A percentile compares a stretch with the other conserved stretches of the same genome.
phyloP scores from a whole-genome alignment of 2,329 filamentous ascomycete species.

The Verticillium dahliae region DNA sequence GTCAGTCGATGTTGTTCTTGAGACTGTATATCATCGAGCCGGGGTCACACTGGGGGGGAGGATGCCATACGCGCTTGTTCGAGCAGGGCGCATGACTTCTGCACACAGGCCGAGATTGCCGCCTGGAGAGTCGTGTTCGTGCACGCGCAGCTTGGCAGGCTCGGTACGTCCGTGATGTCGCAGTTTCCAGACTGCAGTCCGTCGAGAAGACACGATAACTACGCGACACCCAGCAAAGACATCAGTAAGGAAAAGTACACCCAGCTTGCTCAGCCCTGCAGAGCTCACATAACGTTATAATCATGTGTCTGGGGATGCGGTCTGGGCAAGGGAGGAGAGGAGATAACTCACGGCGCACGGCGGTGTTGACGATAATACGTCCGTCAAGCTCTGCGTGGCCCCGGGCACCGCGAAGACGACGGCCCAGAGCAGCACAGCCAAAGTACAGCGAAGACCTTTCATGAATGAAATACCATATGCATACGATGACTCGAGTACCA shows the following conservation, averaged over 20 bases:
- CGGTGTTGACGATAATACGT: conserved; percentile 2
- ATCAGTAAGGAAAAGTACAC: not conserved
- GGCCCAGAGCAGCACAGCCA: not conserved
- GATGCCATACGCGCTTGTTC: conserved; percentile 4
- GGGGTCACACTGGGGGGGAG: not conserved
- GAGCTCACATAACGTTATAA: not conserved
- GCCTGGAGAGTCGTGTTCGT: conserved; percentile 6
- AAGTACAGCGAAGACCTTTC: not conserved
- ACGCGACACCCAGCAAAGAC: not conserved
- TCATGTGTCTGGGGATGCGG: not conserved
- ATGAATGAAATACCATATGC: not conserved
- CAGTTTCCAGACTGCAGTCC: conserved; percentile 4
- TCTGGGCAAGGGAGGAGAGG: not conserved
- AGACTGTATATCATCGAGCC: not conserved
- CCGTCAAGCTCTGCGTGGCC: not conserved
- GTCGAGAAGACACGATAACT: conserved; percentile 7
- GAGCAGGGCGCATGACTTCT: conserved; percentile 4
- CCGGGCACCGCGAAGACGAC: not conserved
- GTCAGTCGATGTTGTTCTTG: too few species aligned
- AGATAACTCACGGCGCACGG: conserved; percentile 4
- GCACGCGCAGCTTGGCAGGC: conserved; percentile 5
- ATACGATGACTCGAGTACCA: not conserved
- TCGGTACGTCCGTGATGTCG: conserved; percentile 1
- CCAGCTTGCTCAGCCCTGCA: too few species aligned
- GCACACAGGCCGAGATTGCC: conserved; percentile 6